Evolutionary conservation across 1,139 yeast genomes (phyloP), one percentile per base, ranked within the genome.

Genomic region (Diutina siamensis): DNA sequence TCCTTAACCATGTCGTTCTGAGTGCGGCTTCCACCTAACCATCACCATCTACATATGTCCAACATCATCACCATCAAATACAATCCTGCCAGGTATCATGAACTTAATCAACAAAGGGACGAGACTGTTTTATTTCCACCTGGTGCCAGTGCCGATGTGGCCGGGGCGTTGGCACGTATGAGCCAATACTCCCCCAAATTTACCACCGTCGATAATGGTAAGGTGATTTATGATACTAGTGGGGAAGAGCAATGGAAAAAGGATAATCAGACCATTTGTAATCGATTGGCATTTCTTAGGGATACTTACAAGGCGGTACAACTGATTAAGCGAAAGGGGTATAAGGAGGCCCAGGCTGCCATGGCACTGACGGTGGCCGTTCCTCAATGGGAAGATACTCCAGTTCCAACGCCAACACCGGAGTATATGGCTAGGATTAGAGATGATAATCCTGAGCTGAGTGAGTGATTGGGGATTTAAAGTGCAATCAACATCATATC

Each of bases 281-380:
- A 38, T 17, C 42, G 42, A 15, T 27, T 38, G 15, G 18, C 13
- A 18, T 38, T 38, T 25, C 15, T 38, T 9, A 9, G 32, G 20
- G 42, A 38, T n/a, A 25, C 42, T 8, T 25, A 38, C 12, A 38
- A 38, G 21, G 42, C 42, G 33, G 22, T 38, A 9, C 42, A 38
- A 15, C 31, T n/a, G 21, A 38, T 38, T 10, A 38, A 38, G 15
- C 17, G 42, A 18, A 38, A 38, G 20, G 42, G 42, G 20, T 25
- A 35, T n/a, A 20, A 21, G 18, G 40, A 35, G 28, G 40, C 40
- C 10, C 40, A 35, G 4, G 28, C 28, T 12, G 28, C 40, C 18
- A 22, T 21, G 10, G 40, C 40, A 12, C 15, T 7, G 4, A 21
- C 28, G 2, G 13, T 21, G 3, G 40, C 17, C 25, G 28, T 5